Base-by-base conservation (phyloP, 139 green algal genomes). In the Diplosphaera chodatii region DNA sequence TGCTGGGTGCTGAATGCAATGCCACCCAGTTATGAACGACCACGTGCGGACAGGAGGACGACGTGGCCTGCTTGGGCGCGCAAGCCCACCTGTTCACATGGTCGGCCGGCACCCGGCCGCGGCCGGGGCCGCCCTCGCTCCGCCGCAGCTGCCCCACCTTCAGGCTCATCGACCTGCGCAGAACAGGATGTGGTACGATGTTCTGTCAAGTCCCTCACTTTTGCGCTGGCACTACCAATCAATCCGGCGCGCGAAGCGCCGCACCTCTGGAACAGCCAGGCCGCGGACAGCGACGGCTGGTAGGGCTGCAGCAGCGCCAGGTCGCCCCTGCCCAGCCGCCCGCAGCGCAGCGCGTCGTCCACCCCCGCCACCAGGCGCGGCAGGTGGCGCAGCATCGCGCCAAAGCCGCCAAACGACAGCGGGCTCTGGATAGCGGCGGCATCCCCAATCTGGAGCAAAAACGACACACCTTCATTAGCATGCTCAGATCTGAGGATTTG, bases 81-180 rank as follows among this genome's bases (percentile, higher is more conserved):
- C n/a, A n/a, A n/a, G n/a, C n/a, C n/a, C n/a, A 59, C 20, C 82
- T 68, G 66, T 94, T 94, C 66, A 91, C 74, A 66, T 92, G 86
- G 55, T 68, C 59, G 34, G 78, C 28, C 20, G 81, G 77, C 32
- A 92, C 70, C 30, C 30, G 79, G 63, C 75, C 70, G 29, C 27
- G 56, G 56, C n/a, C 30, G 31, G 29, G n/a, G 59, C 25, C 29
- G 22, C 55, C n/a, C 4, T 41, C n/a, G 59, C 66, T 55, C 20
- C 34, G 59, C 67, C 34, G 29, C 48, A 81, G 40, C 75, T 90
- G 83, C 0, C 89, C 87, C 3, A 84, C 48, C 3, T 62, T 40
- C 3, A 91, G 29, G n/a, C 73, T 80, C 89, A 94, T 94, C 64
- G 85, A 79, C 27, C 48, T 59, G 48, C 37, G 37, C 8, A 48